phyloP scores from a whole-genome alignment of 2,329 filamentous ascomycete genomes.

The Sphaerulina musiva region DNA sequence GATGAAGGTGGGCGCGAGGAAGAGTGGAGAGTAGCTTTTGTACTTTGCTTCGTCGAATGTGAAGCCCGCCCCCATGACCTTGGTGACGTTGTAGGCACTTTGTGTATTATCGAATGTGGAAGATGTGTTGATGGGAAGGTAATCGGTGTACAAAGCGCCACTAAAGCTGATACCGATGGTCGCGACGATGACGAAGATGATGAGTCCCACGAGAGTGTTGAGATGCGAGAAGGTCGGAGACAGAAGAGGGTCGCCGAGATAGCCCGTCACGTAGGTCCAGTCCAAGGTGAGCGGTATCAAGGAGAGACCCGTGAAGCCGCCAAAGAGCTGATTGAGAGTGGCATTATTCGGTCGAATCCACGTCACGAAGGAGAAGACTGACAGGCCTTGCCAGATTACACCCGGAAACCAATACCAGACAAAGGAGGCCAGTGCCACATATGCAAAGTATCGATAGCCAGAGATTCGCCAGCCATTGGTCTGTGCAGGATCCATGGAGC shows the following conservation, averaged over 20 bases:
- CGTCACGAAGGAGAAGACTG: conserved; percentile 81
- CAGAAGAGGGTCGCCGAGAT: conserved; percentile 30
- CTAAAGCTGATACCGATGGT: conserved; percentile 70
- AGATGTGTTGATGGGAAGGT: conserved; percentile 78
- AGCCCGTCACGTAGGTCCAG: conserved; percentile 59
- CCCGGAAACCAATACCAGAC: conserved; percentile 83
- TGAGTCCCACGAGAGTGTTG: conserved; percentile 44
- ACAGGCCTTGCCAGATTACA: conserved; percentile 72
- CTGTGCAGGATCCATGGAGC: conserved; percentile 51
- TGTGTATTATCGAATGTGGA: conserved; percentile 81
- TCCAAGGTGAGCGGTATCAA: conserved; percentile 81
- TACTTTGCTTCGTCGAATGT: conserved; percentile 73
- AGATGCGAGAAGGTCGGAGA: conserved; percentile 73
- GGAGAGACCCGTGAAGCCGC: conserved; percentile 75
- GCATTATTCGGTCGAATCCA: conserved; percentile 84
- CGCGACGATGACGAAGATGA: conserved; percentile 60
- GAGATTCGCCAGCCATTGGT: conserved; percentile 74
- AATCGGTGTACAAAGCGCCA: conserved; percentile 72
- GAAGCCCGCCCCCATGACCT: conserved; percentile 70
- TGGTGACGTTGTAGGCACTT: conserved; percentile 70
- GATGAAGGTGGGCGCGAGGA: conserved; percentile 79
- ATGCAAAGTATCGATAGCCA: conserved; percentile 75
- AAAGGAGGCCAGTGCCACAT: conserved; percentile 64
- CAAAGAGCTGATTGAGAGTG: conserved; percentile 76
- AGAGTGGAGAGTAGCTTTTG: conserved; percentile 73